phyloP scores from a whole-genome alignment of 108 stramenopile species.

The Aurantiochytrium sp. region DNA sequence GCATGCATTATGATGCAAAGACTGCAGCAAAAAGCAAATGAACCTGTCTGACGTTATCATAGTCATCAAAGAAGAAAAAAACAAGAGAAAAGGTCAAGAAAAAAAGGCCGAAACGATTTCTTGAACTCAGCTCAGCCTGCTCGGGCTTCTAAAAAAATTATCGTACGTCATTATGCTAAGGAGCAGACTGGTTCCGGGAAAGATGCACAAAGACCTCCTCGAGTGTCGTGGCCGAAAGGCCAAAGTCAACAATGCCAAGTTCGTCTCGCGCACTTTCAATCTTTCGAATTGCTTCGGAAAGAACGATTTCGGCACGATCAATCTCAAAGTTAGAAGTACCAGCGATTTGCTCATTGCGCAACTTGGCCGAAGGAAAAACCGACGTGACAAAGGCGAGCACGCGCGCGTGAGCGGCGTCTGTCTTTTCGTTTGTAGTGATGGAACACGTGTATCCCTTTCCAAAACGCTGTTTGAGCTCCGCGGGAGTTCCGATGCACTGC shows the following conservation, averaged over 20 bases:
- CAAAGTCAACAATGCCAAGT: conserved; percentile 66
- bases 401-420: not conserved
- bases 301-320: conserved; percentile 54
- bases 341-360: conserved; percentile 79
- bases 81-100: too few relatives aligned
- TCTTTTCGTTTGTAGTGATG: conserved; percentile 31
- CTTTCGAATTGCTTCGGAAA: conserved; percentile 64
- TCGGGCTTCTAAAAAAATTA: too few relatives aligned
- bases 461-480: conserved; percentile 63
- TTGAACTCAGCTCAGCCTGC: too few relatives aligned
- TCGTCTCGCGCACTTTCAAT: conserved; percentile 57
- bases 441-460: conserved; percentile 55
- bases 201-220: conserved; percentile 72
- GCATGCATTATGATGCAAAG: too few relatives aligned
- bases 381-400: not conserved
- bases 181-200: not conserved
- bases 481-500: conserved; percentile 68
- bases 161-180: not conserved
- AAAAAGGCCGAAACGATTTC: too few relatives aligned
- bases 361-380: conserved; percentile 55
- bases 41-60: too few relatives aligned
- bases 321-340: conserved; percentile 85
- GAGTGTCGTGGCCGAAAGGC: conserved; percentile 86
- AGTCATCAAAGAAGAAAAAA: too few relatives aligned
- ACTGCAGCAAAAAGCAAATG: too few relatives aligned